These are phyloP conservation scores for Rhodocollybia butyracea DNA, from an alignment of 768 basidiomycete genomes.

Conservation along the genomic window DNA sequence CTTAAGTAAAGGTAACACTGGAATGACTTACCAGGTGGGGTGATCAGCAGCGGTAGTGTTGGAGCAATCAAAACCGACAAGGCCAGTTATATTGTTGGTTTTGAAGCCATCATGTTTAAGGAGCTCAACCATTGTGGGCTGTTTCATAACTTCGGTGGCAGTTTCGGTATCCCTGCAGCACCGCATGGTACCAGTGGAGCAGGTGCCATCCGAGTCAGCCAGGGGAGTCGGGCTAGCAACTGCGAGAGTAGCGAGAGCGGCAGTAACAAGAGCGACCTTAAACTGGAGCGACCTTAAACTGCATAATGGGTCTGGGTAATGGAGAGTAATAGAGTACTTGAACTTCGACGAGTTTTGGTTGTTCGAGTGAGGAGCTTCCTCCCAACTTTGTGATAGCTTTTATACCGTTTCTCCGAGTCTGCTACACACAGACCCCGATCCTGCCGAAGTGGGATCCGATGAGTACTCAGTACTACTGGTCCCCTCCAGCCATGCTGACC, in stretches of 20 bases:
- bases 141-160: too few relatives aligned
- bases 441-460: too few relatives aligned
- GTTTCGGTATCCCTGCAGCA: constrained; percentile 15
- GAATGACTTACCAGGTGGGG: constrained; percentile 1
- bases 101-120: not conserved
- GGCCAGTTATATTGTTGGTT: not conserved
- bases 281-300: too few relatives aligned
- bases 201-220: constrained; percentile 10
- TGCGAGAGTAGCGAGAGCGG: constrained; percentile 17
- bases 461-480: too few relatives aligned
- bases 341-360: not conserved
- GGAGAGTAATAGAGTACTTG: not conserved
- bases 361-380: not conserved
- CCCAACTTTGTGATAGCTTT: too few relatives aligned
- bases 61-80: constrained; percentile 5
- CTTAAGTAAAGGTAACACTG: not conserved
- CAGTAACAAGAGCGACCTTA: constrained; percentile 3
- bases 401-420: too few relatives aligned
- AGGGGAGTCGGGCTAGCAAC: constrained; percentile 13
- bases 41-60: not conserved
- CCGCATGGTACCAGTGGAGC: constrained; percentile 16
- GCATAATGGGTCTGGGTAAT: constrained; percentile 4
- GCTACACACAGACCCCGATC: too few relatives aligned
- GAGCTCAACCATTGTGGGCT: not conserved
- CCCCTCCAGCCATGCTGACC: too few relatives aligned